Percentiles rank a stretch among this genome's conserved stretches.
These are phyloP conservation scores for Asterella californica DNA, from an alignment of 225 moss, liverwort and hornwort genomes.

Conservation along the genomic window DNA sequence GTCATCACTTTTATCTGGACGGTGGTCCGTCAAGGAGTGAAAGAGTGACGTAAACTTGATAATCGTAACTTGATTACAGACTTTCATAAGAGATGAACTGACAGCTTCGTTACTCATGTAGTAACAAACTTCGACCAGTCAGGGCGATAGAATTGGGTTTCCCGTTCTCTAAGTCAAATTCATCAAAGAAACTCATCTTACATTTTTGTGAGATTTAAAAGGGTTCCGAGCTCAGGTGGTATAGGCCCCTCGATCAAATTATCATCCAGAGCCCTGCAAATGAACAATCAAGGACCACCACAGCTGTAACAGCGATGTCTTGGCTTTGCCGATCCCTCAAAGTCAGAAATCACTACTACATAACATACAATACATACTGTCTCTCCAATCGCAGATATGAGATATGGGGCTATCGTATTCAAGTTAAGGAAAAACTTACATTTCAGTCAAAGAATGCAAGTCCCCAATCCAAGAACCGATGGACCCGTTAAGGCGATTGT, in stretches of 20 bases:
- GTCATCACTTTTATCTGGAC: background rate
- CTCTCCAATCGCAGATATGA: no score
- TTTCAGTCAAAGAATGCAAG: background rate
- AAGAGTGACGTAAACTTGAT: background rate
- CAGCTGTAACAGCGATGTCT: background rate
- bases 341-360: no score
- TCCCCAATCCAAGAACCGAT: slow-evolving; percentile 21
- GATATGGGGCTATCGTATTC: background rate
- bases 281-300: background rate
- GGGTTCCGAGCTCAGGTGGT: background rate
- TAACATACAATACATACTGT: no score
- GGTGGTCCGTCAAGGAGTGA: background rate
- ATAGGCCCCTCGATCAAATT: background rate
- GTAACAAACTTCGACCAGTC: background rate
- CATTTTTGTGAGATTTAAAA: background rate
- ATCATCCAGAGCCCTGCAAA: background rate
- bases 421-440: slow-evolving; percentile 16
- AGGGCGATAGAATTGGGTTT: background rate
- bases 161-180: background rate
- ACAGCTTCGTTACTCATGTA: background rate
- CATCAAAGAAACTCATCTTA: background rate
- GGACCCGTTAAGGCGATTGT: slow-evolving; percentile 7
- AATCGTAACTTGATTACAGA: background rate
- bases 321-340: no score
- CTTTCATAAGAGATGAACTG: background rate